Percentiles rank a stretch among this genome's conserved stretches.
These are phyloP conservation scores for Luffa aegyptiaca DNA, from an alignment of 306 rosid species.

Conservation along the genomic window DNA sequence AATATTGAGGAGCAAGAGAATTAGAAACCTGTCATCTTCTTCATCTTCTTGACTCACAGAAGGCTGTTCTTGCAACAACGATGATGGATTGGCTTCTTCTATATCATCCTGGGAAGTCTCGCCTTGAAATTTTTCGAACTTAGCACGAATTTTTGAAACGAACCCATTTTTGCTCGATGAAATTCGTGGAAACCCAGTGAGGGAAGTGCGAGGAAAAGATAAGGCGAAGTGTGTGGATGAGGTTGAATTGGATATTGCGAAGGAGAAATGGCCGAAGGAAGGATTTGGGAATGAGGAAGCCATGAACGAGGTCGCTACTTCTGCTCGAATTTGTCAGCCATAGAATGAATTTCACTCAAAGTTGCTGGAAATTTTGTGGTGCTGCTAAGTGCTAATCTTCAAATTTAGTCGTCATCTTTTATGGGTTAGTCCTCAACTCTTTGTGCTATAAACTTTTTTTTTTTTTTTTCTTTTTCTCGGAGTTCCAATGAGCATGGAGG, in stretches of 20 bases:
- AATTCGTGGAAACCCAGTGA: constrained; percentile 19
- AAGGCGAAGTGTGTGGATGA: constrained; percentile 38
- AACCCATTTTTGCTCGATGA: constrained; percentile 19
- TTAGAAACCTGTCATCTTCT: constrained; percentile 72
- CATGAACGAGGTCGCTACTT: constrained; percentile 21
- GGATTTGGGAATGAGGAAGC: constrained; percentile 45
- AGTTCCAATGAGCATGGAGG: too few species aligned
- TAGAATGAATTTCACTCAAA: not conserved
- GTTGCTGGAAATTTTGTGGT: not conserved
- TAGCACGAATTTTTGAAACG: constrained; percentile 43
- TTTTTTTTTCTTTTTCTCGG: too few species aligned
- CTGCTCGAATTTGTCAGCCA: constrained; percentile 1
- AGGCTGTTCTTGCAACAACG: constrained; percentile 18
- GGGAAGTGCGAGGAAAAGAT: constrained; percentile 30
- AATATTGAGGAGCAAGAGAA: not conserved
- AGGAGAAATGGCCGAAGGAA: constrained; percentile 22
- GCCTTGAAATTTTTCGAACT: constrained; percentile 76
- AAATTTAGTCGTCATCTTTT: not conserved
- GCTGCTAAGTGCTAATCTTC: not conserved
- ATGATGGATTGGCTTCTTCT: constrained; percentile 21
- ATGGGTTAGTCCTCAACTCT: too few species aligned
- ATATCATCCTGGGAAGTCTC: constrained; percentile 24
- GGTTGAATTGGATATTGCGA: constrained; percentile 25
- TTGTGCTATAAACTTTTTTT: too few species aligned
- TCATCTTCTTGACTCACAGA: constrained; percentile 18